phyloP scores from a whole-genome alignment of 495 filamentous ascomycete species.

The Cairneyella variabilis region DNA sequence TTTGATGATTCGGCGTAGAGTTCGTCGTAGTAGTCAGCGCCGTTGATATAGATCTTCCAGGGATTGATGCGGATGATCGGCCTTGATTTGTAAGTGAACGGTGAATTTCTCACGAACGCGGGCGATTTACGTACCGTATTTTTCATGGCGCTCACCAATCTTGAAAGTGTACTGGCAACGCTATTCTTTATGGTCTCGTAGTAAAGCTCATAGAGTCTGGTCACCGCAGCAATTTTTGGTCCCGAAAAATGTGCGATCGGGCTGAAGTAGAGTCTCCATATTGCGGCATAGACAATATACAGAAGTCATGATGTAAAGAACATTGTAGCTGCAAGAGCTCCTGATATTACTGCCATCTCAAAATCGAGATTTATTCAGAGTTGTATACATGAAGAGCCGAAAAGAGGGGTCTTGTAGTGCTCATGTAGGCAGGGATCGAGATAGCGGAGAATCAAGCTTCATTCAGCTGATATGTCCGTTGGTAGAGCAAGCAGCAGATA shows the following conservation, averaged over 20 bases:
- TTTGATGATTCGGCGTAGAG: conserved; percentile 31
- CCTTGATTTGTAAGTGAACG: background rate
- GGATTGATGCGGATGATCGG: conserved; percentile 59
- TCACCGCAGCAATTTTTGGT: conserved; percentile 39
- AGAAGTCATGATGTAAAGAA: background rate
- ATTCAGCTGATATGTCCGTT: no score
- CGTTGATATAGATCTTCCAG: conserved; percentile 48
- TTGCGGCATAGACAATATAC: background rate
- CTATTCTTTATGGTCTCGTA: conserved; percentile 12
- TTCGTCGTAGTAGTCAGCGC: conserved; percentile 46
- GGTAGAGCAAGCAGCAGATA: no score
- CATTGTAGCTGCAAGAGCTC: background rate
- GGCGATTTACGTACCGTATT: conserved; percentile 24
- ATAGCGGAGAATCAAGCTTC: no score
- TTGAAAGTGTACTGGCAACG: conserved; percentile 23
- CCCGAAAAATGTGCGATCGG: conserved; percentile 44
- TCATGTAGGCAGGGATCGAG: no score
- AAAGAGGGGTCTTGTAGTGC: no score
- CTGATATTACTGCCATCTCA: no score
- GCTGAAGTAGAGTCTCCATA: conserved; percentile 32
- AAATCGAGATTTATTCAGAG: no score
- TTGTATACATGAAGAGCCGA: no score
- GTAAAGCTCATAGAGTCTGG: conserved; percentile 34
- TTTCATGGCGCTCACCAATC: conserved; percentile 24
- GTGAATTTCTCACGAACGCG: background rate